Percentiles rank a stretch among this genome's conserved stretches.
Evolutionary conservation across 78 protist genomes (phyloP).

Genomic region (Dictyostelium intermedium): DNA sequence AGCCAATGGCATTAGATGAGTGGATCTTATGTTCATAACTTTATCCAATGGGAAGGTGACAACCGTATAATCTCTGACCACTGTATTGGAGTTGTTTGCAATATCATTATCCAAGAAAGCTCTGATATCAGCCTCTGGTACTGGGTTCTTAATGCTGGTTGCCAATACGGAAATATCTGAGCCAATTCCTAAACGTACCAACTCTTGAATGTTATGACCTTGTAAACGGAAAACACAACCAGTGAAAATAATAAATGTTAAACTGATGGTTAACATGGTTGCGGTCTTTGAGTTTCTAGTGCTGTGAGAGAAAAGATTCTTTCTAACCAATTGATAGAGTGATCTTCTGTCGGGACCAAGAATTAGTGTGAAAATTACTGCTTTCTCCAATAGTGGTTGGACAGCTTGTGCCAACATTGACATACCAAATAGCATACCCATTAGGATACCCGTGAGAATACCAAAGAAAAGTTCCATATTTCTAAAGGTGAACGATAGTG

Average conservation of each 20-base stretch:
- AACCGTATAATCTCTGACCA: background rate
- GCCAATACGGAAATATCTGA: slow-evolving; percentile 81
- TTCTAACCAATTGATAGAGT: slow-evolving; percentile 71
- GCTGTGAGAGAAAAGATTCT: slow-evolving; percentile 87
- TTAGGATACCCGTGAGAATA: slow-evolving; percentile 76
- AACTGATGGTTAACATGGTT: slow-evolving; percentile 88
- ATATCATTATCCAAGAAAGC: slow-evolving; percentile 60
- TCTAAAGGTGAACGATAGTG: slow-evolving; percentile 82
- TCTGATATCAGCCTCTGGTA: slow-evolving; percentile 33
- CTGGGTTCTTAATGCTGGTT: slow-evolving; percentile 16
- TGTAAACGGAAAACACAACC: slow-evolving; percentile 89
- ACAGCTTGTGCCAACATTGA: slow-evolving; percentile 81
- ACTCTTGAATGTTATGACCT: slow-evolving; percentile 64
- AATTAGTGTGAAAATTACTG: slow-evolving; percentile 23
- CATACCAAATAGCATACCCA: slow-evolving; percentile 90
- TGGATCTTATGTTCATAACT: slow-evolving; percentile 22
- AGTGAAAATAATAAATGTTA: slow-evolving; percentile 92
- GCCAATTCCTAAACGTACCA: slow-evolving; percentile 69
- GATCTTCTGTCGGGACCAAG: slow-evolving; percentile 34
- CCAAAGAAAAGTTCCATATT: slow-evolving; percentile 80
- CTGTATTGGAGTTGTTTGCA: slow-evolving; percentile 1
- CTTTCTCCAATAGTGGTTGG: slow-evolving; percentile 72
- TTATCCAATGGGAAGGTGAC: slow-evolving; percentile 74
- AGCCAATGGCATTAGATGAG: slow-evolving; percentile 48
- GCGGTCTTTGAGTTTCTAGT: slow-evolving; percentile 89